Base-by-base conservation (phyloP, 2,329 filamentous ascomycete species). In the Stagonosporopsis rhizophila region DNA sequence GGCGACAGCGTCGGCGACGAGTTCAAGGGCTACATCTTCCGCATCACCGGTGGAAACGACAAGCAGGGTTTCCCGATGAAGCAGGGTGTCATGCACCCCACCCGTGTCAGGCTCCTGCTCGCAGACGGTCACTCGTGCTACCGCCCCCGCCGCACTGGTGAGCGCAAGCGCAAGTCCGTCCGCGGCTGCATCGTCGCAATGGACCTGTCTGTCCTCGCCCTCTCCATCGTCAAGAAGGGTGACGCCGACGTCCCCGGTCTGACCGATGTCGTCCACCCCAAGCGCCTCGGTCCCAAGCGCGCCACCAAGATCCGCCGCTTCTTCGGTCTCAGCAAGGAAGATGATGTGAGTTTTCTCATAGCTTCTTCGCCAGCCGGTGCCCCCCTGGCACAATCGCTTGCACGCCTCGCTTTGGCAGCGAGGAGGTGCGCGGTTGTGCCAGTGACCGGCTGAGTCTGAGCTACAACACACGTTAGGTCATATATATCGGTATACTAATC, bases 41-140 rank as follows among this genome's bases (percentile, higher is more conserved):
- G 88, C 81, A 98, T 99, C 86, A 99, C 95, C 77, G 96, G 95
- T 79, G 95, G 96, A 80, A 99, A 99, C 90, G 95, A 99, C 91
- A 99, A 99, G 92, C 96, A 99, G 87, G 95, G 95, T 86, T 99
- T 99, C 89, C 95, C 95, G 75, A 99, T 99, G 95, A 99, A 99
- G 92, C 96, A 99, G 89, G 95, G 95, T 87, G 91, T 96, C 81
- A 94, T 99, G 87, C 91, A 96, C 82, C 93, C 95, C 76, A 95
- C 91, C 81, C 95, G 95, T 95, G 95, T 97, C 84, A 90, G 91
- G 74, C 92, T 99, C 72, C 90, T 99, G 77, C 92, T 99, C 79
- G 80, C 89, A 79, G 92, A 96, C 55, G 95, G 95, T 81, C 95
- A 98, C 91, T 95, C 92, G 75, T 99, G 95, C 91, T 99, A 98